A percentile compares a stretch with the other conserved stretches of the same genome.
Conservation (phyloP, 1,284 basidiomycete genomes). For the Cerioporus squamosus region DNA sequence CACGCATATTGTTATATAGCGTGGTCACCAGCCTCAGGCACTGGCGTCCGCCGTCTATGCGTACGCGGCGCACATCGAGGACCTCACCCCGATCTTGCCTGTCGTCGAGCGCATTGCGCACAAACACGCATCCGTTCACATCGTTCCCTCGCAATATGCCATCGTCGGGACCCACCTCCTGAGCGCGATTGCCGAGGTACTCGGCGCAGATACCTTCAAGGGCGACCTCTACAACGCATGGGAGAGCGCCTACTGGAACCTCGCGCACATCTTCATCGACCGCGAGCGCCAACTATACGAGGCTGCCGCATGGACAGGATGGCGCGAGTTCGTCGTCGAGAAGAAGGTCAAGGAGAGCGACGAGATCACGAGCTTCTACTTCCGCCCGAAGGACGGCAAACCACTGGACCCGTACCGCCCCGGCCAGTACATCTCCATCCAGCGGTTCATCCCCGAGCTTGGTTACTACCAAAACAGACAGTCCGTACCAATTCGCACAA, state of each 20-base stretch:
- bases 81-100: conserved; percentile 29
- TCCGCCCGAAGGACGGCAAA: conserved; percentile 28
- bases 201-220: conserved; percentile 26
- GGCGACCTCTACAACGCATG: conserved; percentile 29
- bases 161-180: conserved; percentile 31
- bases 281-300: conserved; percentile 31
- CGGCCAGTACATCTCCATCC: conserved; percentile 33
- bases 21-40: conserved; percentile 26
- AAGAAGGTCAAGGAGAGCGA: conserved; percentile 29
- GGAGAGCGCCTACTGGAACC: conserved; percentile 31
- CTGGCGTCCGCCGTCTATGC: conserved; percentile 29
- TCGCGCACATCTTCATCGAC: conserved; percentile 31
- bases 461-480: conserved; percentile 26
- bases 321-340: conserved; percentile 29
- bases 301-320: conserved; percentile 28
- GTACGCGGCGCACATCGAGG: conserved; percentile 32
- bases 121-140: conserved; percentile 32
- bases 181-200: conserved; percentile 25
- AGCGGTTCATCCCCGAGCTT: conserved; percentile 25
- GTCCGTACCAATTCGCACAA: conserved; percentile 8
- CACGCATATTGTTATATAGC: neutral
- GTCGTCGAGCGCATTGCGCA: conserved; percentile 32
- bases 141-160: conserved; percentile 28
- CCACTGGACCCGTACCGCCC: conserved; percentile 25
- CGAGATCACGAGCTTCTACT: conserved; percentile 32